Percentiles rank a stretch among this genome's conserved stretches.
phyloP scores from a whole-genome alignment of 352 stramenopile genomes.

The Globisporangium sylvaticum region DNA sequence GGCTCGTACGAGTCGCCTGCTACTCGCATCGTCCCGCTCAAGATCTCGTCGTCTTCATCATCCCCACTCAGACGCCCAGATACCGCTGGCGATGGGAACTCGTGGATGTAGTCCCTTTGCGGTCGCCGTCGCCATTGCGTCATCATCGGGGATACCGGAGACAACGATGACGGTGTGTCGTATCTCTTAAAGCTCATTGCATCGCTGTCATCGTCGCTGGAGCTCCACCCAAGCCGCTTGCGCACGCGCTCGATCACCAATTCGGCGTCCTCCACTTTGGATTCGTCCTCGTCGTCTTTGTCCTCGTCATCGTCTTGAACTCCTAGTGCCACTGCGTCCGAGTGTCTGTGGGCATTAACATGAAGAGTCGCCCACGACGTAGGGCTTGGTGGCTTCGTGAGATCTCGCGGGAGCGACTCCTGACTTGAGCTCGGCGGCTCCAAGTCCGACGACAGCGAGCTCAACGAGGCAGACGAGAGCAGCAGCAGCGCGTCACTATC shows the following conservation, averaged over 20 bases:
- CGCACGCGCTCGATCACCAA: slow-evolving; percentile 59
- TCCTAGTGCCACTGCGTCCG: too few relatives aligned
- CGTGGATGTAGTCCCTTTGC: background rate
- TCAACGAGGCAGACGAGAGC: slow-evolving; percentile 17
- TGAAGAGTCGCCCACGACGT: background rate
- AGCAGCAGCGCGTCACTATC: background rate
- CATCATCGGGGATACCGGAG: background rate
- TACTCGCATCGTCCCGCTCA: slow-evolving; percentile 3
- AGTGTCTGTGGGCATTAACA: background rate
- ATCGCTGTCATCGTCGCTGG: background rate
- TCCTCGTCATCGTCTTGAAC: background rate
- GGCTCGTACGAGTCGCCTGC: background rate
- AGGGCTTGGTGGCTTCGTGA: background rate
- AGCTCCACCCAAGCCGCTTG: slow-evolving; percentile 40
- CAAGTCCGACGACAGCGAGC: slow-evolving; percentile 20
- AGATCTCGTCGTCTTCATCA: background rate
- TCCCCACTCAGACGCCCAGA: background rate
- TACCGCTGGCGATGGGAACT: background rate
- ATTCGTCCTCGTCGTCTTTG: slow-evolving; percentile 16
- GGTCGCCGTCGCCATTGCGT: background rate
- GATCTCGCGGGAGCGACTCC: background rate
- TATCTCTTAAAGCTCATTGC: background rate
- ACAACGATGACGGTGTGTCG: background rate
- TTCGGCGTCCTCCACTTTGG: slow-evolving; percentile 37
- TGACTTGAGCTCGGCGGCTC: background rate